Conservation (phyloP, 352 stramenopile genomes). For the Globisporangium cylindrosporum region DNA sequence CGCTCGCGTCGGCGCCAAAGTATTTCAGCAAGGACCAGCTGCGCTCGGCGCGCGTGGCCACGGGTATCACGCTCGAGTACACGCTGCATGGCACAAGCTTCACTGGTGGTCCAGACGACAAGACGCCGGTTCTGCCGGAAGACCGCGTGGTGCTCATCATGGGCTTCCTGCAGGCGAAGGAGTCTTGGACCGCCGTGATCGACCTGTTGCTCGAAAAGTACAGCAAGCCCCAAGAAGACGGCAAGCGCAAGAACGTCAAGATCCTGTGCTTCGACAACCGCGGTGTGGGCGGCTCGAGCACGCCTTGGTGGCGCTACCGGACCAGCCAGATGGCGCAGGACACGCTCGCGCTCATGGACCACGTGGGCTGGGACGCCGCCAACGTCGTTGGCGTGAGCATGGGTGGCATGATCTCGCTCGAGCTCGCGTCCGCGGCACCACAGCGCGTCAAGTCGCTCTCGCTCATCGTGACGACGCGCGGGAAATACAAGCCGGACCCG, state of each 20-base stretch:
- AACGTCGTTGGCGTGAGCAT: constrained; percentile 54
- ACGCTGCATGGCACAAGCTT: constrained; percentile 27
- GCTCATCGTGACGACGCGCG: constrained; percentile 58
- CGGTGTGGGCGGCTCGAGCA: constrained; percentile 39
- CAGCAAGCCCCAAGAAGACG: background rate
- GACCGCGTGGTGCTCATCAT: constrained; percentile 28
- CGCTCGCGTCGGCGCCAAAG: constrained; percentile 20
- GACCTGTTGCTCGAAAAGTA: constrained; percentile 3
- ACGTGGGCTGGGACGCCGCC: constrained; percentile 44
- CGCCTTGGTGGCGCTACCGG: constrained; percentile 52
- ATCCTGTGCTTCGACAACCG: constrained; percentile 50
- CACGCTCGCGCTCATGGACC: constrained; percentile 52
- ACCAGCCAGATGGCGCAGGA: constrained; percentile 61
- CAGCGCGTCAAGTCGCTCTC: constrained; percentile 57
- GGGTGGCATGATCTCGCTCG: constrained; percentile 71
- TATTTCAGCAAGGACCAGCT: constrained; percentile 20
- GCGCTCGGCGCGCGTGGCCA: constrained; percentile 11
- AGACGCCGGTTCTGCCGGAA: background rate
- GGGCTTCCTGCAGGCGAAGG: constrained; percentile 23
- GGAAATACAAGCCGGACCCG: constrained; percentile 35
- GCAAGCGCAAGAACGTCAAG: constrained; percentile 22
- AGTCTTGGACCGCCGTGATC: constrained; percentile 24
- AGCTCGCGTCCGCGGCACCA: constrained; percentile 40
- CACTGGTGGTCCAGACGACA: background rate
- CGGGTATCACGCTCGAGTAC: constrained; percentile 51